Evolutionary conservation across 2,329 filamentous ascomycete species (phyloP), one percentile per base, ranked within the genome.

Genomic region (Emergomyces pasteurianus): DNA sequence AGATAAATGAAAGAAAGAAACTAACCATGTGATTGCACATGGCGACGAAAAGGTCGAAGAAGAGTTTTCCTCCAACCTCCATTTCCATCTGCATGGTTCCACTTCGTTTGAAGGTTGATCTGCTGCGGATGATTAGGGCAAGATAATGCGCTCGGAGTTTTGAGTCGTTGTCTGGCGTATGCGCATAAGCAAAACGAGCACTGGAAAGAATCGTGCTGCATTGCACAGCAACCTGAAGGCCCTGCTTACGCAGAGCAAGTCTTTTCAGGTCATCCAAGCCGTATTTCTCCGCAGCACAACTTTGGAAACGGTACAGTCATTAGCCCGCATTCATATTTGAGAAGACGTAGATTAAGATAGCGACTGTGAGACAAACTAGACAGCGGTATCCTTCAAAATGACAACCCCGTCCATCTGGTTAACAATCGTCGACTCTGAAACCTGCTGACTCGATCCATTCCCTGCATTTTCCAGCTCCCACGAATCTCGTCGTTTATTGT

Each of bases 41-140:
- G 21, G 92, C 90, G 58, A 96, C 92, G 72, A 96, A 96, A 52
- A 96, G 80, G 71, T 96, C 92, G 72, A 96, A 96, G 78, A 95
- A 96, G 62, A 95, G 80, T 70, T 88, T 88, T 59, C 90, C 90
- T 34, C 92, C 92, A 63, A 85, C 84, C 73, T 88, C 88, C 91
- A 96, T 96, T 78, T 96, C 91, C 67, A 89, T 84, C 76, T 96
- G 92, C 91, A 96, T 95, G 3, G 91, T 96, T 60, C 91, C 90
- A 74, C 90, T 95, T 60, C 90, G 83, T 80, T 95, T 96, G 77
- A 96, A 96, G 1, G 90, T 95, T 70, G 84, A 83, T 66, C 92
- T 84, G 68, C 87, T 90, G 65, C 91, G 86, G 71, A 96, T 95
- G 75, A 96, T 95, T 70, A 96, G 84, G 21, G 92, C 90, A 43